These are phyloP conservation scores for Sonneratia caseolaris DNA, from an alignment of 345 rosid species.

Conservation along the genomic window DNA sequence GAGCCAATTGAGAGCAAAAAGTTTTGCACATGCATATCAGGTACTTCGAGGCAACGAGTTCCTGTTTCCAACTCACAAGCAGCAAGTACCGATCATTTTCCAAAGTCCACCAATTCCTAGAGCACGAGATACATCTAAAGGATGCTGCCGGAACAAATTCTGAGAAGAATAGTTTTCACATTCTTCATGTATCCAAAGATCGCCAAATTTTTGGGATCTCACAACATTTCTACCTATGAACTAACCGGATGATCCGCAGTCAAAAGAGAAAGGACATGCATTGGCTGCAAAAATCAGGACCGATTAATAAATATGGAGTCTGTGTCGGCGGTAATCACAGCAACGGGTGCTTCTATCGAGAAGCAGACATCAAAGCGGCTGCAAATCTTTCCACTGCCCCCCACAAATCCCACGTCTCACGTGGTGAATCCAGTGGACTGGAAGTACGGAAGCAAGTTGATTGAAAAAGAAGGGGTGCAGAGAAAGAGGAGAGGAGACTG, in stretches of 20 bases:
- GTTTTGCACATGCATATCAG: too few relatives aligned
- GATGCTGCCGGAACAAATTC: neutral
- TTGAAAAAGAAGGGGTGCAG: neutral
- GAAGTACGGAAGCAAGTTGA: neutral
- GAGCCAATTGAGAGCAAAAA: too few relatives aligned
- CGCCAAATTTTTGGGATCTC: neutral
- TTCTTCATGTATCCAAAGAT: neutral
- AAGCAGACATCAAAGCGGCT: neutral
- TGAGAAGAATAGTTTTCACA: neutral
- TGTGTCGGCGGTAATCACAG: neutral
- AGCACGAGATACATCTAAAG: neutral
- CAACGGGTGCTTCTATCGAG: neutral
- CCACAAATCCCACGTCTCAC: neutral
- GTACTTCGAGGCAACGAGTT: too few relatives aligned
- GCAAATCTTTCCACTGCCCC: neutral
- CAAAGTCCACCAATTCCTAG: too few relatives aligned
- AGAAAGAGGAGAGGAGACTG: conserved; percentile 10
- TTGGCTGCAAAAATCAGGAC: neutral
- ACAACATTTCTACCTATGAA: neutral
- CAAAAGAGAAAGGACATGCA: neutral
- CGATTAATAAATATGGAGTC: neutral
- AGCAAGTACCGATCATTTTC: too few relatives aligned
- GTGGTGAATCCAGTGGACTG: neutral
- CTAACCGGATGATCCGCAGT: neutral
- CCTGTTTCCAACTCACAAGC: too few relatives aligned